Base-by-base conservation (phyloP, 768 basidiomycete genomes). In the Mycena chlorophos region DNA sequence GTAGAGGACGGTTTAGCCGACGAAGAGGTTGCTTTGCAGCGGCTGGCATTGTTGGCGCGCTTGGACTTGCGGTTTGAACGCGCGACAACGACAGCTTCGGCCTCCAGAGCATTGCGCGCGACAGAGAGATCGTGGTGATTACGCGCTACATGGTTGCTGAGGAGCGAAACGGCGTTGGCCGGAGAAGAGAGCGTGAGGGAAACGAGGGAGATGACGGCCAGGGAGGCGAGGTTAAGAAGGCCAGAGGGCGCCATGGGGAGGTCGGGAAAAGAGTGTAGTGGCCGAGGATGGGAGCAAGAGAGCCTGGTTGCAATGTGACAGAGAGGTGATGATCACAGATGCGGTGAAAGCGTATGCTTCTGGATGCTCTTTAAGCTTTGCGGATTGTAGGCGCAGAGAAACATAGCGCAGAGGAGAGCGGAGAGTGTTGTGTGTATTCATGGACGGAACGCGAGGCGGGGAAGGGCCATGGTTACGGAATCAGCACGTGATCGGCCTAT, bases 141-240 rank as follows among this genome's bases (percentile, higher is more conserved):
- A 29, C 60, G 51, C 43, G 49, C 79, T 31, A 75, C 65, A 63
- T 75, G 62, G 51, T 68, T 62, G 53, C 66, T 65, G 19, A 77
- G 78, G 4, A 80, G 62, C 4, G 76, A 76, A 48, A 91, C 74
- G 5, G 88, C 88, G 60, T 74, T 74, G 37, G 73, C 82, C 22
- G 79, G 76, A 5, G 73, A 54, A 0, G 81, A 67, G 28, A 80
- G 76, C 5, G 83, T 78, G 61, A 75, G 73, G 45, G 80, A 75
- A 57, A 89, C 55, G 58, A 89, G 63, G 20, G 84, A 80, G 50
- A 91, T 65, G 23, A 84, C 74, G 16, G 82, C 73, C 37, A 90
- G 57, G 20, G 87, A 79, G 51, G 90, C 25, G 57, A 89, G 69
- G 64, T 79, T 80, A 65, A 87, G 65, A 46, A 87, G 65, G 59